Percentiles rank a stretch among this genome's conserved stretches.
These are phyloP conservation scores for Ascochyta rabiei DNA, from an alignment of 2,329 filamentous ascomycete genomes.

Conservation along the genomic window DNA sequence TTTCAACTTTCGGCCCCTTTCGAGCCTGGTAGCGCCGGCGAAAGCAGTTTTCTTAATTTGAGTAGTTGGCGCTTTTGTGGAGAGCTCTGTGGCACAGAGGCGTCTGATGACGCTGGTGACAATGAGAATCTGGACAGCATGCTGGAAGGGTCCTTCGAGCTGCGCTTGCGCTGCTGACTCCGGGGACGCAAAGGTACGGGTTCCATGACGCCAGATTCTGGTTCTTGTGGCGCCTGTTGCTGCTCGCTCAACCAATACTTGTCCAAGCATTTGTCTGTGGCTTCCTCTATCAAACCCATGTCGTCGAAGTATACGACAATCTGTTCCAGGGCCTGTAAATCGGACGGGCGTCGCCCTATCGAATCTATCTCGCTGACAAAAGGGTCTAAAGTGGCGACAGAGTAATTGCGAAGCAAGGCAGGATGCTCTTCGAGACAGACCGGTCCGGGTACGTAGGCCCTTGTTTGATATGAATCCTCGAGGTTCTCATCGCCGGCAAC, in stretches of 20 bases:
- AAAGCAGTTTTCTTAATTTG: slow-evolving; percentile 31
- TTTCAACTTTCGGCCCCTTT: slow-evolving; percentile 18
- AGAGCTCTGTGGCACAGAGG: slow-evolving; percentile 16
- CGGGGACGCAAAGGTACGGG: slow-evolving; percentile 3
- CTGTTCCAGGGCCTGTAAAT: slow-evolving; percentile 43
- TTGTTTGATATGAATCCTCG: slow-evolving; percentile 8
- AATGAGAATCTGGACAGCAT: slow-evolving; percentile 27
- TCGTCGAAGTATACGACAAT: slow-evolving; percentile 52
- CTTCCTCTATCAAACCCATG: slow-evolving; percentile 43
- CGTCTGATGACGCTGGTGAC: slow-evolving; percentile 30
- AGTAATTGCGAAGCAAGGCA: slow-evolving; percentile 46
- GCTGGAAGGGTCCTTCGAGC: slow-evolving; percentile 1
- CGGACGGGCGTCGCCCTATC: slow-evolving; percentile 28
- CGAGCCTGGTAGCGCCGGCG: slow-evolving; percentile 27
- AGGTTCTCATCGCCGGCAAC: not conserved
- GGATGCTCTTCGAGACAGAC: slow-evolving; percentile 46
- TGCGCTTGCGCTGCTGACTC: slow-evolving; percentile 7
- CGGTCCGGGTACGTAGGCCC: slow-evolving; percentile 50
- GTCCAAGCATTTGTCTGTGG: slow-evolving; percentile 39
- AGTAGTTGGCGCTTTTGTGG: slow-evolving; percentile 28
- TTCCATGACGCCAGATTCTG: slow-evolving; percentile 16
- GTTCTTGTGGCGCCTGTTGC: slow-evolving; percentile 9
- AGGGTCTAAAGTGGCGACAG: slow-evolving; percentile 48
- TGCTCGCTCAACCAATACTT: slow-evolving; percentile 37
- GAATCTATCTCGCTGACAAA: slow-evolving; percentile 34